Percentiles rank a stretch among this genome's conserved stretches.
phyloP scores from a whole-genome alignment of 2,329 filamentous ascomycete species.

The Drechmeria coniospora region DNA sequence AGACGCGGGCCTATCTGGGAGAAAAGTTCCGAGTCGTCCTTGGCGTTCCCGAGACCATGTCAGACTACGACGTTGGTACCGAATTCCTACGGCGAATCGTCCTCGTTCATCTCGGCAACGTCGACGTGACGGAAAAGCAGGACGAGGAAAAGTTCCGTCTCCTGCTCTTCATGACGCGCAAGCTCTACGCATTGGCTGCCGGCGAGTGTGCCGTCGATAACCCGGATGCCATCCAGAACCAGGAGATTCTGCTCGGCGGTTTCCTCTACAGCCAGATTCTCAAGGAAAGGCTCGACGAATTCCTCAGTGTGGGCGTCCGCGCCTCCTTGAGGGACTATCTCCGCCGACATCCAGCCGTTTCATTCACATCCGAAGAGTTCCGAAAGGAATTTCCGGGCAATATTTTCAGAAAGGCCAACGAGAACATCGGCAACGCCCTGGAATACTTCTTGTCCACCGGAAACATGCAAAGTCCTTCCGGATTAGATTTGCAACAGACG shows the following conservation, averaged over 20 bases:
- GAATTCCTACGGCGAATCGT: slow-evolving; percentile 86
- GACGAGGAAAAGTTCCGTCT: slow-evolving; percentile 87
- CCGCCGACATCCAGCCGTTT: slow-evolving; percentile 40
- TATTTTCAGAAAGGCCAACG: slow-evolving; percentile 69
- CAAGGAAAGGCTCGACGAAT: slow-evolving; percentile 88
- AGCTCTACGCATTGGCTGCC: slow-evolving; percentile 83
- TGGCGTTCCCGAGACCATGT: slow-evolving; percentile 67
- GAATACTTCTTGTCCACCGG: slow-evolving; percentile 96
- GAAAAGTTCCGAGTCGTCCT: slow-evolving; percentile 83
- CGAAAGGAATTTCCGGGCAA: slow-evolving; percentile 61
- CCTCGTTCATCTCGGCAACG: slow-evolving; percentile 77
- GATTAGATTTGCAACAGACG: slow-evolving; percentile 84
- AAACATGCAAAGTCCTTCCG: slow-evolving; percentile 80
- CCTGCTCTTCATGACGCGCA: slow-evolving; percentile 89
- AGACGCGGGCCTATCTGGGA: slow-evolving; percentile 76
- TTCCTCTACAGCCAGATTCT: slow-evolving; percentile 91
- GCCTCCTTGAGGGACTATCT: slow-evolving; percentile 40
- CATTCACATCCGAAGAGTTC: slow-evolving; percentile 68
- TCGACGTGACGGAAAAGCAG: slow-evolving; percentile 68
- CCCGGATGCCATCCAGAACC: slow-evolving; percentile 89
- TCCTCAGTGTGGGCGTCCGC: slow-evolving; percentile 45
- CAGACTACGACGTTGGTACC: slow-evolving; percentile 75
- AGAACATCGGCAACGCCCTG: slow-evolving; percentile 72
- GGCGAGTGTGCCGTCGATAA: slow-evolving; percentile 91
- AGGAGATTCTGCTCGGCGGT: slow-evolving; percentile 85